Conservation (phyloP, 2,329 filamentous ascomycete species). For the Penicillium sp. region DNA sequence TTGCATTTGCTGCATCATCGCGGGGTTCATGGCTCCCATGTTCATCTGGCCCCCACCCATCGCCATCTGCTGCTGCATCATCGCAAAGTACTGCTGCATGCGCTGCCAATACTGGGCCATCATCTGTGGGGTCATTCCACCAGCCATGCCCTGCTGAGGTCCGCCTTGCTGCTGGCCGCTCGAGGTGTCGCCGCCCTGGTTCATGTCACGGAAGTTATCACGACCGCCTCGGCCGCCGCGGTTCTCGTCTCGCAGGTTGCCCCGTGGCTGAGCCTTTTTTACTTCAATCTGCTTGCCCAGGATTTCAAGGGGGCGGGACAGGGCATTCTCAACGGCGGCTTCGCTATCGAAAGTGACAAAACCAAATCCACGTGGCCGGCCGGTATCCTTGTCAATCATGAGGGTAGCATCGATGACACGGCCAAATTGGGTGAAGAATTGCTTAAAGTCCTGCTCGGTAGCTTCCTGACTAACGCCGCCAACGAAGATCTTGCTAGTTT, state of each 20-base stretch:
- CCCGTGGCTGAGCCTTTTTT: slow-evolving; percentile 92
- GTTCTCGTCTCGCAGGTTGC: slow-evolving; percentile 88
- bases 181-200: slow-evolving; percentile 32
- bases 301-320: slow-evolving; percentile 80
- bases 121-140: slow-evolving; percentile 85
- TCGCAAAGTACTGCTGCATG: slow-evolving; percentile 94
- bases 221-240: slow-evolving; percentile 50
- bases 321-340: slow-evolving; percentile 84
- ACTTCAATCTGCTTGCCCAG: slow-evolving; percentile 96
- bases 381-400: slow-evolving; percentile 99
- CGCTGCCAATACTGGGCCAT: slow-evolving; percentile 98
- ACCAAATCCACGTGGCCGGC: slow-evolving; percentile 90
- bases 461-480: slow-evolving; percentile 96
- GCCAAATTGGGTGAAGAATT: slow-evolving; percentile 95
- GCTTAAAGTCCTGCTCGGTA: slow-evolving; percentile 89
- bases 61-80: slow-evolving; percentile 91
- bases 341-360: slow-evolving; percentile 98
- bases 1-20: slow-evolving; percentile 68
- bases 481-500: slow-evolving; percentile 97
- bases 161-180: slow-evolving; percentile 42
- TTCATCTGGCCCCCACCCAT: slow-evolving; percentile 42
- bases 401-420: slow-evolving; percentile 94
- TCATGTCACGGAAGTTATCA: slow-evolving; percentile 37
- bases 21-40: slow-evolving; percentile 67
- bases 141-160: slow-evolving; percentile 37